A percentile compares a stretch with the other conserved stretches of the same genome.
Conservation (phyloP, 208 protist species). For the Trypanosoma platydactyli region DNA sequence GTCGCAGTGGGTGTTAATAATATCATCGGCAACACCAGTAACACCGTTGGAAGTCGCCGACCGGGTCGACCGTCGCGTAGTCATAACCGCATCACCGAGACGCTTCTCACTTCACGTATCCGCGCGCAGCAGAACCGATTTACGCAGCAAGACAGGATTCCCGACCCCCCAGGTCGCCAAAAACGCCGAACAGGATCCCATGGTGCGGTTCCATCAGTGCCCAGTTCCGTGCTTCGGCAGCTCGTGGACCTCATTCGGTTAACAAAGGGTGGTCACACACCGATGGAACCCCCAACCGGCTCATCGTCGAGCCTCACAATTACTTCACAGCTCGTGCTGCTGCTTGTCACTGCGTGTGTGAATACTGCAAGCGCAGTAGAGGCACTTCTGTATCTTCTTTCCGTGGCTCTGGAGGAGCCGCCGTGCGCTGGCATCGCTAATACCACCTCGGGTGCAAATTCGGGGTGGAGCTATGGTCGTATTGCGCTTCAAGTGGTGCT, state of each 20-base stretch:
- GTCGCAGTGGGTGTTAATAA: not conserved
- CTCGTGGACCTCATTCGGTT: conserved; percentile 26
- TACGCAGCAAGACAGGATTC: conserved; percentile 9
- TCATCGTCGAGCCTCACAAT: conserved; percentile 14
- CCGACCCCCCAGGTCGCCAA: conserved; percentile 11
- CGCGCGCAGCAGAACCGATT: conserved; percentile 18
- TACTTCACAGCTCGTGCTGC: conserved; percentile 14
- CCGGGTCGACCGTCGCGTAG: conserved; percentile 11
- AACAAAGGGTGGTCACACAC: not conserved
- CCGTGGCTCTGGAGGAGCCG: conserved; percentile 12
- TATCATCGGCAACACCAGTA: conserved; percentile 3
- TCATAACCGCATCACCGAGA: conserved; percentile 15
- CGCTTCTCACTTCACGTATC: conserved; percentile 7
- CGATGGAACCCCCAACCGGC: not conserved
- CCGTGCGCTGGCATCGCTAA: not conserved
- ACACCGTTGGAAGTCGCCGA: not conserved
- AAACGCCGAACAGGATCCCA: conserved; percentile 5
- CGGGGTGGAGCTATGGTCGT: not conserved
- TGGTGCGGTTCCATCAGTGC: conserved; percentile 4
- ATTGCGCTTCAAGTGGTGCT: conserved; percentile 17
- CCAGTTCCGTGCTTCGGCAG: conserved; percentile 11
- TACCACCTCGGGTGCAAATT: not conserved
- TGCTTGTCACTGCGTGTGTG: conserved; percentile 20
- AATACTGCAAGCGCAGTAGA: conserved; percentile 11
- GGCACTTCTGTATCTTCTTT: conserved; percentile 24